Conservation (phyloP, 116 monocot species). For the Trichopus zeylanicus region DNA sequence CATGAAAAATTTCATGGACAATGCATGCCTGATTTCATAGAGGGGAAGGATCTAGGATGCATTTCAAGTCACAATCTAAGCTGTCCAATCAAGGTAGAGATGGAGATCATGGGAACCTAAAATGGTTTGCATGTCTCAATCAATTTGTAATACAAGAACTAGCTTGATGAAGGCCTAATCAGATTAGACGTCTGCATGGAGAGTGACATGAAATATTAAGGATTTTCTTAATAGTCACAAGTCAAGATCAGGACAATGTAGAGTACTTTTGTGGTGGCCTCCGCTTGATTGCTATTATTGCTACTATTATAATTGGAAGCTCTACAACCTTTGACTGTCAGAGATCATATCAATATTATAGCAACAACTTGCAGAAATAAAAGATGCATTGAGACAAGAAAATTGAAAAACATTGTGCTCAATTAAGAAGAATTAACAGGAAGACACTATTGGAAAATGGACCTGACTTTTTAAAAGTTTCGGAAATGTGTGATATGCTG, state of each 20-base stretch:
- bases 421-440: background rate
- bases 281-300: too few relatives aligned
- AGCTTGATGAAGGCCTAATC: background rate
- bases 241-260: background rate
- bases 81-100: too few relatives aligned
- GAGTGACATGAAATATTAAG: background rate
- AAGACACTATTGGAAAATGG: too few relatives aligned
- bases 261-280: background rate
- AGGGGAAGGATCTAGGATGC: too few relatives aligned
- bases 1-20: too few relatives aligned
- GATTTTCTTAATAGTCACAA: too few relatives aligned
- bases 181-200: background rate
- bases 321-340: too few relatives aligned
- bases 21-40: too few relatives aligned
- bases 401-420: background rate
- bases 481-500: too few relatives aligned
- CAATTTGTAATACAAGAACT: background rate
- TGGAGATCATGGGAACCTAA: too few relatives aligned
- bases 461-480: too few relatives aligned
- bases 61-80: background rate
- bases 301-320: too few relatives aligned
- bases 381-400: background rate
- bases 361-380: background rate
- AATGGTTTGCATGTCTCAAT: background rate
- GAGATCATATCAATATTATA: background rate